Evolutionary conservation across 2,329 filamentous ascomycete species (phyloP).

Genomic region (Phyllosticta citribraziliensis): DNA sequence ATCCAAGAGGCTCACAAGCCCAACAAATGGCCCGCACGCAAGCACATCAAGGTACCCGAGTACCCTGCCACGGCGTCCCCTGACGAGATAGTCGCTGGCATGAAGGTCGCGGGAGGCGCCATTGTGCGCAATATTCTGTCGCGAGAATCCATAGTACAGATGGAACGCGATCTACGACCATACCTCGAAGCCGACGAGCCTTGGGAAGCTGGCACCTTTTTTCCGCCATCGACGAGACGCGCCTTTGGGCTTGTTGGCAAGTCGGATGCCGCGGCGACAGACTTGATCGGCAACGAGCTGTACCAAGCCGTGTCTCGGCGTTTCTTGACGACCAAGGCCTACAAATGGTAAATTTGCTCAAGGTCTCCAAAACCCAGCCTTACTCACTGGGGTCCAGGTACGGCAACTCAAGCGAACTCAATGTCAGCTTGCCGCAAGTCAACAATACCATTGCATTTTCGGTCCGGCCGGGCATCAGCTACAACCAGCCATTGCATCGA

Average conservation of each 20-base stretch:
- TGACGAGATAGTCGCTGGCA: not conserved
- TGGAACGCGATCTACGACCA: not conserved
- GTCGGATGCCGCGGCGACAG: not conserved
- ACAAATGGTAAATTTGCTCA: not conserved
- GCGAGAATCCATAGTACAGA: not conserved
- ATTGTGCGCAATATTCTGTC: not conserved
- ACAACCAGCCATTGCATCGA: conserved; percentile 1
- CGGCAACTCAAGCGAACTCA: not conserved
- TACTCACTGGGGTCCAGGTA: not conserved
- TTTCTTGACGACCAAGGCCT: not conserved
- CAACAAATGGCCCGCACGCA: not conserved
- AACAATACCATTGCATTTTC: conserved; percentile 19
- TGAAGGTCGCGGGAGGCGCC: not conserved
- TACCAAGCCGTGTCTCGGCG: not conserved
- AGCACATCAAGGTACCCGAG: not conserved
- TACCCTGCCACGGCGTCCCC: not conserved
- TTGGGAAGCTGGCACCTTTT: not conserved
- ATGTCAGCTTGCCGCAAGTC: conserved; percentile 25
- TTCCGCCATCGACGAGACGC: not conserved
- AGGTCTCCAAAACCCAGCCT: too few species aligned
- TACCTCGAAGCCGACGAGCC: not conserved
- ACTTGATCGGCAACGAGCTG: not conserved
- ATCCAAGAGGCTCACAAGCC: not conserved
- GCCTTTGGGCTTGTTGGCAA: not conserved
- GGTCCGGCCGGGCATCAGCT: conserved; percentile 7